phyloP scores from a whole-genome alignment of 768 basidiomycete species.

The Leccinum truebloodii region DNA sequence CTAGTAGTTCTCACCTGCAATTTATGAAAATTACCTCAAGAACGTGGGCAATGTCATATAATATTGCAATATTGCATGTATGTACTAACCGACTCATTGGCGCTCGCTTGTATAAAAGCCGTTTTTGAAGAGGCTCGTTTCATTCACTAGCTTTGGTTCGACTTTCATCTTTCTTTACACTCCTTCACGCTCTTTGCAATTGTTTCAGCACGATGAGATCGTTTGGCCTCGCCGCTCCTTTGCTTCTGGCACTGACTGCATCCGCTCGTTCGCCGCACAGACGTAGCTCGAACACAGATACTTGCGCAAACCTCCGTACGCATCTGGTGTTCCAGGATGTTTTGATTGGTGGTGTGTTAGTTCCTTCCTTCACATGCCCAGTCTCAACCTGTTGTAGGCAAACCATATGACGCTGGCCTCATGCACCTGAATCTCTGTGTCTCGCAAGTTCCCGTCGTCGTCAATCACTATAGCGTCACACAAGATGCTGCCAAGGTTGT shows the following conservation, averaged over 20 bases:
- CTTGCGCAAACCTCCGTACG: slow-evolving; percentile 17
- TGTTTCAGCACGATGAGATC: slow-evolving; percentile 17
- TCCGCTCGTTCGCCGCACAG: slow-evolving; percentile 19
- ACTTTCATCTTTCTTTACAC: not conserved
- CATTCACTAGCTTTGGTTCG: not conserved
- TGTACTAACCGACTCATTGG: slow-evolving; percentile 2
- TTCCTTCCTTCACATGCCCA: too few species aligned
- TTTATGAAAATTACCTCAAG: not conserved
- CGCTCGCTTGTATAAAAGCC: slow-evolving; percentile 11
- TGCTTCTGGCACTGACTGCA: slow-evolving; percentile 16
- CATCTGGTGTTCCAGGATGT: slow-evolving; percentile 23
- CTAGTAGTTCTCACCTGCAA: not conserved
- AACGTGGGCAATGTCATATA: not conserved
- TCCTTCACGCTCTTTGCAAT: slow-evolving; percentile 1
- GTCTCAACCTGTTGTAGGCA: slow-evolving; percentile 11
- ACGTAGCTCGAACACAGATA: slow-evolving; percentile 11
- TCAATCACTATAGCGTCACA: slow-evolving; percentile 25
- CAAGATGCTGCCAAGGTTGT: slow-evolving; percentile 24
- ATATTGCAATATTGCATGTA: too few species aligned
- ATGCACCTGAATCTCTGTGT: slow-evolving; percentile 33
- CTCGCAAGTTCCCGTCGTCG: slow-evolving; percentile 27
- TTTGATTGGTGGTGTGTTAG: slow-evolving; percentile 8
- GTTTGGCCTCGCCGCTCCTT: slow-evolving; percentile 14
- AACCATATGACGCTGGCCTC: slow-evolving; percentile 24
- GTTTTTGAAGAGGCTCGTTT: not conserved